Evolutionary conservation across 1,284 basidiomycete species (phyloP).

Genomic region (Pseudozyma flocculosa): DNA sequence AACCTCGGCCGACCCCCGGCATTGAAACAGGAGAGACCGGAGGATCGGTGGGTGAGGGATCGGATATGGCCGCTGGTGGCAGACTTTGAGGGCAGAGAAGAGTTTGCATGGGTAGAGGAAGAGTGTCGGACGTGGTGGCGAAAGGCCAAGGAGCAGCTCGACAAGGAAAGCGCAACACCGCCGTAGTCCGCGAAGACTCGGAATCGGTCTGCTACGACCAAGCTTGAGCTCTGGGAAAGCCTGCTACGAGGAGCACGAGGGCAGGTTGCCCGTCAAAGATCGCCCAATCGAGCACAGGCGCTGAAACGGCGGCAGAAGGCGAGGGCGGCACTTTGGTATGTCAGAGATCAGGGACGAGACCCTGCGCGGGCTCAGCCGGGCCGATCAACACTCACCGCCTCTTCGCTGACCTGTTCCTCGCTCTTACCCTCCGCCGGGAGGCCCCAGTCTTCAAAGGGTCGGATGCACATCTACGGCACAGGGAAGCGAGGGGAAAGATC

Average conservation of each 20-base stretch:
- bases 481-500: no score
- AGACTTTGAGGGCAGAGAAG: conserved; percentile 10
- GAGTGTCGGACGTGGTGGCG: neutral
- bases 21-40: conserved; percentile 3
- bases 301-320: conserved; percentile 2
- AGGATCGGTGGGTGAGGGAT: conserved; percentile 2
- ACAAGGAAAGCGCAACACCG: neutral
- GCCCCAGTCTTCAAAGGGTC: conserved; percentile 46
- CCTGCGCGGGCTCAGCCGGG: no score
- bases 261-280: conserved; percentile 37
- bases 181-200: no score
- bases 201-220: no score
- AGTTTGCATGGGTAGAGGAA: conserved; percentile 9
- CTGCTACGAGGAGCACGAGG: conserved; percentile 48
- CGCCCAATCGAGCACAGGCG: conserved; percentile 39
- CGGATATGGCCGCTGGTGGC: conserved; percentile 9
- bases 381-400: conserved; percentile 68
- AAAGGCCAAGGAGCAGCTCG: neutral
- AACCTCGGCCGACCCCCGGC: conserved; percentile 22
- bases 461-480: conserved; percentile 26
- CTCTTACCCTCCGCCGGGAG: conserved; percentile 40
- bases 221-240: no score
- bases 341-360: neutral
- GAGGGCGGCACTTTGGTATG: no score
- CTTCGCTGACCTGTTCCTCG: conserved; percentile 63